Percentiles rank a stretch among this genome's conserved stretches.
Evolutionary conservation across 2,329 filamentous ascomycete genomes (phyloP).

Genomic region (Cyphellophora attinorum): DNA sequence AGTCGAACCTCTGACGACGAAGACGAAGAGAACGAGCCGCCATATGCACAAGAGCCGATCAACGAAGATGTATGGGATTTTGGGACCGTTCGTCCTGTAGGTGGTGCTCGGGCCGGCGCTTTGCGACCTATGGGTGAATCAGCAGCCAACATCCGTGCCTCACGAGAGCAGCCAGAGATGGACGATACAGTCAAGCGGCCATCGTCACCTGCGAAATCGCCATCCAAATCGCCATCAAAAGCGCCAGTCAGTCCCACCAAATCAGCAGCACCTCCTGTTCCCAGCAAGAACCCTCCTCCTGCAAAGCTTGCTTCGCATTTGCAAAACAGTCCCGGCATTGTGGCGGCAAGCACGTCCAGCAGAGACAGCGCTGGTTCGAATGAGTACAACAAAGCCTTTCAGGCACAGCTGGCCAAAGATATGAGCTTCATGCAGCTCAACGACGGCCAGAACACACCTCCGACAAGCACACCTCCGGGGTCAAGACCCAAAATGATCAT

Average conservation of each 20-base stretch:
- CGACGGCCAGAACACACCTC: constrained; percentile 1
- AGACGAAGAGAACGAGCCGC: constrained; percentile 40
- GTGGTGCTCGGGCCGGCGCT: constrained; percentile 53
- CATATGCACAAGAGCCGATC: constrained; percentile 36
- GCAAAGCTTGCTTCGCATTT: constrained; percentile 7
- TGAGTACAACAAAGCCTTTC: constrained; percentile 32
- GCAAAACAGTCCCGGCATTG: constrained; percentile 4
- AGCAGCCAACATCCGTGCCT: constrained; percentile 64
- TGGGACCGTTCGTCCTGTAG: constrained; percentile 80
- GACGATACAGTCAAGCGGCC: constrained; percentile 31
- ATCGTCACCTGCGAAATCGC: constrained; percentile 49
- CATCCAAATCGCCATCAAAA: constrained; percentile 41
- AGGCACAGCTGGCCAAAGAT: constrained; percentile 31
- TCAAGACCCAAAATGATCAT: constrained; percentile 23
- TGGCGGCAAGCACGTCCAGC: constrained; percentile 35
- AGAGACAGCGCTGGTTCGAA: constrained; percentile 28
- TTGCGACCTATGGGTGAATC: constrained; percentile 70
- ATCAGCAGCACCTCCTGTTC: constrained; percentile 51
- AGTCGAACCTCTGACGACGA: constrained; percentile 58
- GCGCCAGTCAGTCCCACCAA: constrained; percentile 46
- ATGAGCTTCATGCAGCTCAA: constrained; percentile 29
- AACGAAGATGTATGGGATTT: constrained; percentile 97
- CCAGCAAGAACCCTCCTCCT: constrained; percentile 39
- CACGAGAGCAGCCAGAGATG: constrained; percentile 30
- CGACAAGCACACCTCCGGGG: constrained; percentile 9